Percentiles rank a stretch among this genome's conserved stretches.
Conservation (phyloP, 106 monocot species). For the Cymbidium sinense region DNA sequence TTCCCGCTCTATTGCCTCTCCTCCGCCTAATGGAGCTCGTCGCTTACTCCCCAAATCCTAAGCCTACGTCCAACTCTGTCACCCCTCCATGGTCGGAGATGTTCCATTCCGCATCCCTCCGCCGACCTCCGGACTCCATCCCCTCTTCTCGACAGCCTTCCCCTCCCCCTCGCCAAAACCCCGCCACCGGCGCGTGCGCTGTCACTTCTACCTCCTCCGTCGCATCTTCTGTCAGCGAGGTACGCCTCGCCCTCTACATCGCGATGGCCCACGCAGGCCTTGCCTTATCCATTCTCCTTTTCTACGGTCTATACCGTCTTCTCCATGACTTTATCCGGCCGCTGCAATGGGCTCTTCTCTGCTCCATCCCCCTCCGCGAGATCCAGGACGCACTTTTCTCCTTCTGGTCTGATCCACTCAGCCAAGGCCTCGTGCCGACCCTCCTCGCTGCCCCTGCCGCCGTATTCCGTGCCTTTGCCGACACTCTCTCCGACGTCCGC, state of each 20-base stretch:
- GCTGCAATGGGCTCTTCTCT: conserved; percentile 81
- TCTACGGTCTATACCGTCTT: conserved; percentile 68
- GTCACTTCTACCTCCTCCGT: conserved; percentile 29
- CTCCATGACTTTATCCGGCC: conserved; percentile 77
- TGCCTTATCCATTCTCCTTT: conserved; percentile 47
- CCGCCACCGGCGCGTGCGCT: neutral
- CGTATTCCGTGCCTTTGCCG: conserved; percentile 43
- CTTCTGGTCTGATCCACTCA: conserved; percentile 74
- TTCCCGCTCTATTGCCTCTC: neutral
- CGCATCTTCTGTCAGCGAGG: conserved; percentile 20
- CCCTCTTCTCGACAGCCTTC: conserved; percentile 14
- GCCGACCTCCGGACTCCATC: conserved; percentile 22
- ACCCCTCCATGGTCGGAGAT: conserved; percentile 19
- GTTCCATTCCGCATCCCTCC: conserved; percentile 21
- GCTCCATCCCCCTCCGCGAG: conserved; percentile 86
- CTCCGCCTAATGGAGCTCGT: conserved; percentile 17
- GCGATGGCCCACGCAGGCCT: conserved; percentile 90
- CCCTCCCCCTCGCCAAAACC: neutral
- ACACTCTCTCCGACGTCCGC: conserved; percentile 41
- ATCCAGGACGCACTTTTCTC: conserved; percentile 47
- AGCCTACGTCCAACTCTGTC: neutral
- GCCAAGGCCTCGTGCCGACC: conserved; percentile 39
- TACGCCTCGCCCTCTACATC: conserved; percentile 75
- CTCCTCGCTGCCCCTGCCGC: conserved; percentile 52
- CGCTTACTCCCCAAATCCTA: conserved; percentile 2